A percentile compares a stretch with the other conserved stretches of the same genome.
These are phyloP conservation scores for Mercurialis annua DNA, from an alignment of 345 rosid species.

Conservation along the genomic window DNA sequence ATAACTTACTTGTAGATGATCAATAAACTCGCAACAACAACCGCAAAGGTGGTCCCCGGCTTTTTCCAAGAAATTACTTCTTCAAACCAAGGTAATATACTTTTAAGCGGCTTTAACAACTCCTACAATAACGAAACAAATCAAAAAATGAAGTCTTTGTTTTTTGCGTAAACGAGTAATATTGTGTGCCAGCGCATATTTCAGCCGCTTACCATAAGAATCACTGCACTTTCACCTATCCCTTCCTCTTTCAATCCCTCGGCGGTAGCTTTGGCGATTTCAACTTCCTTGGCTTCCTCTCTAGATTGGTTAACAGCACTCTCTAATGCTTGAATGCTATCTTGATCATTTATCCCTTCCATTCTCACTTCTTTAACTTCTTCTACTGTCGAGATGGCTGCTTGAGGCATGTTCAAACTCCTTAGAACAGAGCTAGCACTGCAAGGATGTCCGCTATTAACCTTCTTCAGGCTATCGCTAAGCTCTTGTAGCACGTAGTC, in stretches of 20 bases:
- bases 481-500: constrained; percentile 75
- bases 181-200: not conserved
- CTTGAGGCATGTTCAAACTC: constrained; percentile 43
- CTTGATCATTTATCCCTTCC: constrained; percentile 25
- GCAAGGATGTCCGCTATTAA: constrained; percentile 39
- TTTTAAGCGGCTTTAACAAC: constrained; percentile 57
- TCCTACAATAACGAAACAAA: constrained; percentile 46
- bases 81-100: constrained; percentile 39
- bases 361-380: constrained; percentile 29
- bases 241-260: constrained; percentile 75
- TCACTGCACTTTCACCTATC: constrained; percentile 48
- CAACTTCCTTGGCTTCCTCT: constrained; percentile 55
- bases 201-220: constrained; percentile 55
- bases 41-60: constrained; percentile 43
- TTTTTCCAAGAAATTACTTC: constrained; percentile 54
- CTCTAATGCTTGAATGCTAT: constrained; percentile 38
- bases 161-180: not conserved
- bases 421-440: constrained; percentile 72
- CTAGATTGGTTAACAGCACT: constrained; percentile 52
- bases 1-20: constrained; percentile 57
- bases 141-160: not conserved
- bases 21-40: constrained; percentile 29
- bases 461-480: constrained; percentile 58
- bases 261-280: constrained; percentile 62
- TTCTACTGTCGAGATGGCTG: constrained; percentile 28